These are phyloP conservation scores for Podila epigama DNA, from an alignment of 192 early-diverging fungal genomes.

Conservation along the genomic window DNA sequence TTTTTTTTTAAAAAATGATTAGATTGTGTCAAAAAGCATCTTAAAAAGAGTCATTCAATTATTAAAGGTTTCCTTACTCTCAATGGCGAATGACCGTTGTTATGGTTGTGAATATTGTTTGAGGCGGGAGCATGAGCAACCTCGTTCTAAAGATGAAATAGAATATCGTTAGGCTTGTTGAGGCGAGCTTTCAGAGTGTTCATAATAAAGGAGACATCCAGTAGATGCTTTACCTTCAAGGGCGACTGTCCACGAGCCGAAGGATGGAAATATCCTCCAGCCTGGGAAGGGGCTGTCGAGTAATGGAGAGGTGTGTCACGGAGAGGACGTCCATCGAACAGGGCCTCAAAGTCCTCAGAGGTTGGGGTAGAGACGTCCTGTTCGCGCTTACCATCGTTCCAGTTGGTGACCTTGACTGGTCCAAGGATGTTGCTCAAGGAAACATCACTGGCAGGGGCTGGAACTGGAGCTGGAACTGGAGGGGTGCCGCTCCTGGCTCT, in stretches of 20 bases:
- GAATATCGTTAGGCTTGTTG: background rate
- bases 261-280: background rate
- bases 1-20: no score
- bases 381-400: slow-evolving; percentile 5
- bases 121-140: background rate
- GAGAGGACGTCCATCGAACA: background rate
- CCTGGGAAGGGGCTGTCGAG: background rate
- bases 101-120: background rate
- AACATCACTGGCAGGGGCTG: no score
- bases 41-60: no score
- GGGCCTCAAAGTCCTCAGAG: slow-evolving; percentile 14
- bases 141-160: background rate
- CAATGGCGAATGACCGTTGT: background rate
- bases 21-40: no score
- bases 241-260: background rate
- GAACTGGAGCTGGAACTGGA: background rate
- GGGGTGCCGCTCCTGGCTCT: background rate
- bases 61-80: slow-evolving; percentile 12
- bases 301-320: background rate
- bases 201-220: background rate
- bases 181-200: background rate
- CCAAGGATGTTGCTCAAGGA: slow-evolving; percentile 8
- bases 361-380: slow-evolving; percentile 1
- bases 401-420: slow-evolving; percentile 15
- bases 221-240: background rate